These are phyloP conservation scores for Prinsepia uniflora DNA, from an alignment of 306 rosid genomes.

Conservation along the genomic window DNA sequence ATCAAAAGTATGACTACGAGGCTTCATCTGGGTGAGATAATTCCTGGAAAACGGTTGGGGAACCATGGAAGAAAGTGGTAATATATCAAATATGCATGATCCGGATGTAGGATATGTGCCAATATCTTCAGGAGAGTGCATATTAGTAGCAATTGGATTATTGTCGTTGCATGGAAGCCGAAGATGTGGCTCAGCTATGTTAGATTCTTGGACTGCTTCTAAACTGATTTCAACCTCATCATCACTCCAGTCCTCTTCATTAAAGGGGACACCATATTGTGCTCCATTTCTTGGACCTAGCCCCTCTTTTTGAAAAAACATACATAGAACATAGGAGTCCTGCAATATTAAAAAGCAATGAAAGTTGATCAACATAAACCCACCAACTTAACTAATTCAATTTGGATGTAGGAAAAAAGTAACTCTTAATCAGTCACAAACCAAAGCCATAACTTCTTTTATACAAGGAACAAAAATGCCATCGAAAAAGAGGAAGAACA, in stretches of 20 bases:
- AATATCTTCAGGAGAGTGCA: constrained; percentile 19
- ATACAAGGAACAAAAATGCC: neutral
- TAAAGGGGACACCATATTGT: constrained; percentile 57
- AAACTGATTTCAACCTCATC: constrained; percentile 33
- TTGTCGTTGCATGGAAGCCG: constrained; percentile 5
- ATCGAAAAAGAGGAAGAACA: neutral
- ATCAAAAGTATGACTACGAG: neutral
- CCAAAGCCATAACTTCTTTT: neutral
- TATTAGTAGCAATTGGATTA: constrained; percentile 25
- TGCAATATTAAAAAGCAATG: constrained; percentile 26
- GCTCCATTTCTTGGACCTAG: constrained; percentile 67
- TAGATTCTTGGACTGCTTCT: constrained; percentile 25
- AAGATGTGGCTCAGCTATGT: constrained; percentile 12
- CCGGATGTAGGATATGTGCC: constrained; percentile 22
- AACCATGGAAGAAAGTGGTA: constrained; percentile 20
- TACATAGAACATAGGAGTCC: constrained; percentile 66
- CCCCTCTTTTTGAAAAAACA: constrained; percentile 58
- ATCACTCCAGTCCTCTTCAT: constrained; percentile 60
- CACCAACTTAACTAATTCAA: neutral
- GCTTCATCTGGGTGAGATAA: neutral
- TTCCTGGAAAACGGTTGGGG: constrained; percentile 17
- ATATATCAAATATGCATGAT: constrained; percentile 35
- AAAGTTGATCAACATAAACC: constrained; percentile 7
- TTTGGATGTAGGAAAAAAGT: neutral
- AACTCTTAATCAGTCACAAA: neutral